These are phyloP conservation scores for Pseudogymnoascus sp. DNA, from an alignment of 2,329 filamentous ascomycete genomes.

Conservation along the genomic window DNA sequence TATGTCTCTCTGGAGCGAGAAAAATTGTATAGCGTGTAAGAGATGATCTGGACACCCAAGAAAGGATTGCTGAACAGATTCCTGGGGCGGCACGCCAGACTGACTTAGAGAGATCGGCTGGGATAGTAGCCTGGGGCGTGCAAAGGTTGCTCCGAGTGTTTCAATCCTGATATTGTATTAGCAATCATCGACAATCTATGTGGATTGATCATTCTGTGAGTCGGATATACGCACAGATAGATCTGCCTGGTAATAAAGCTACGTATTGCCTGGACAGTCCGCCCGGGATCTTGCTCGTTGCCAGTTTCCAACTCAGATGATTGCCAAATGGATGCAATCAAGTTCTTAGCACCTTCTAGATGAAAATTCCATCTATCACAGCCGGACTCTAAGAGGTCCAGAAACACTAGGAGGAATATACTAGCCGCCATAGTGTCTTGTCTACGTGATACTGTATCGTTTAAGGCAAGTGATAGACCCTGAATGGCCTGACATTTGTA, in stretches of 20 bases:
- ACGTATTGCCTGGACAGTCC: constrained; percentile 7
- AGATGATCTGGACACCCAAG: constrained; percentile 30
- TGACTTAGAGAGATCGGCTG: constrained; percentile 15
- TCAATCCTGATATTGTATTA: constrained; percentile 23
- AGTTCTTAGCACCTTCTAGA: constrained; percentile 10
- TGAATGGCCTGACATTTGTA: constrained; percentile 30
- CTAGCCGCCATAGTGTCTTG: constrained; percentile 28
- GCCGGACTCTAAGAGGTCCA: constrained; percentile 11
- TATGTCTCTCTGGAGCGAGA: constrained; percentile 9
- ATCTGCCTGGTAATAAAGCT: constrained; percentile 21
- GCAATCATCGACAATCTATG: background rate
- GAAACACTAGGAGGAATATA: constrained; percentile 23
- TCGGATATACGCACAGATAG: constrained; percentile 30
- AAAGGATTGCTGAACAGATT: constrained; percentile 28
- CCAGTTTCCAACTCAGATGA: background rate
- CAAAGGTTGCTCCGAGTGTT: constrained; percentile 27
- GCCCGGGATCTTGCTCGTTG: background rate
- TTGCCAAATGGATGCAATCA: constrained; percentile 8
- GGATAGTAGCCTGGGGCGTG: constrained; percentile 27
- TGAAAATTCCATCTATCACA: constrained; percentile 15
- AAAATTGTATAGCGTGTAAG: constrained; percentile 17
- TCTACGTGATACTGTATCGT: constrained; percentile 9
- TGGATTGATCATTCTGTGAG: constrained; percentile 27
- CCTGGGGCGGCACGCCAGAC: constrained; percentile 16
- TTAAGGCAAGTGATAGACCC: constrained; percentile 21